These are phyloP conservation scores for Thielaviopsis ethacetica DNA, from an alignment of 2,329 filamentous ascomycete genomes.

Conservation along the genomic window DNA sequence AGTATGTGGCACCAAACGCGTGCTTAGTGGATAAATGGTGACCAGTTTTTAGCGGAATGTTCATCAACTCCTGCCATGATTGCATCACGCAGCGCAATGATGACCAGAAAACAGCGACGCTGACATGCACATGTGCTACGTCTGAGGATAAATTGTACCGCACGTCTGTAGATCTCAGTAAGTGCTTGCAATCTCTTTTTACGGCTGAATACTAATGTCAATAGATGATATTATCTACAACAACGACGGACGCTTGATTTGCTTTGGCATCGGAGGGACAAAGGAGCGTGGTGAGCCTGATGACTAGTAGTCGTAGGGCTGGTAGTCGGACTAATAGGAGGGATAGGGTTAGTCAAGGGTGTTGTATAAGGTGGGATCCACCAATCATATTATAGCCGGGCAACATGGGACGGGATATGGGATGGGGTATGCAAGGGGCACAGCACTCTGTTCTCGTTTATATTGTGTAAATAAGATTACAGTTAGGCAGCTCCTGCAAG, in stretches of 20 bases:
- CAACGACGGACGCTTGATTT: not conserved
- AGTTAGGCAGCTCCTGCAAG: not conserved
- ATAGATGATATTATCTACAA: slow-evolving; percentile 1
- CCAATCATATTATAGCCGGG: not conserved
- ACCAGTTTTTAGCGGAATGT: not conserved
- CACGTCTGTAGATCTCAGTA: slow-evolving; percentile 3
- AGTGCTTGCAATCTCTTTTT: not conserved
- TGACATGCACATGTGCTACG: slow-evolving; percentile 2
- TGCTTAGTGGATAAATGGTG: not conserved
- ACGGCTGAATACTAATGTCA: not conserved
- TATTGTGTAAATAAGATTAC: too few relatives aligned
- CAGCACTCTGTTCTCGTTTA: not conserved
- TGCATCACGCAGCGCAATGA: not conserved
- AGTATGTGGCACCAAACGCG: not conserved
- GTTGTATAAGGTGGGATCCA: too few relatives aligned
- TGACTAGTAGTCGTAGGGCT: not conserved
- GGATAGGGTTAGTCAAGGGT: not conserved
- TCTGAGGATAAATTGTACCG: slow-evolving; percentile 1
- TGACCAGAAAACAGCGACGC: not conserved
- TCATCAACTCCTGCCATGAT: slow-evolving; percentile 5
- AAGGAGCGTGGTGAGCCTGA: not conserved
- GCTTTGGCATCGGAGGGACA: not conserved
- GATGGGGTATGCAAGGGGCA: not conserved
- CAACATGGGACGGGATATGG: not conserved
- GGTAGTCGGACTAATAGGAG: not conserved